Evolutionary conservation across 768 basidiomycete species (phyloP).

Genomic region (Dentipellis fragilis): DNA sequence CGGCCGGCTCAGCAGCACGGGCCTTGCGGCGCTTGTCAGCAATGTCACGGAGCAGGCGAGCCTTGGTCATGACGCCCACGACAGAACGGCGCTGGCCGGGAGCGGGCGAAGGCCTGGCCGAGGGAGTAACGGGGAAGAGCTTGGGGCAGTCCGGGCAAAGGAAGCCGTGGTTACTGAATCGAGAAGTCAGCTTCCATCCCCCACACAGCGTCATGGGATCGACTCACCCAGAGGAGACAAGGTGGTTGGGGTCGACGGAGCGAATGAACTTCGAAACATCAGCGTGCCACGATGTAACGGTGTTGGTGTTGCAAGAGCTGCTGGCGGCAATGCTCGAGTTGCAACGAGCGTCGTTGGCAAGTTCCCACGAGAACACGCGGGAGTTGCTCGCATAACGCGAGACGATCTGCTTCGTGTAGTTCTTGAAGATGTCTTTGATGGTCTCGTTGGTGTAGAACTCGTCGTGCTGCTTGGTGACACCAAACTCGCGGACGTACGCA

Average conservation of each 20-base stretch:
- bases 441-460: slow-evolving; percentile 27
- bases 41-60: slow-evolving; percentile 10
- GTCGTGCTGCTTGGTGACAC: slow-evolving; percentile 23
- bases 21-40: slow-evolving; percentile 8
- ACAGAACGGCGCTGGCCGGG: slow-evolving; percentile 8
- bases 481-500: slow-evolving; percentile 23
- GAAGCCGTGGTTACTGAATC: slow-evolving; percentile 21
- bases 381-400: slow-evolving; percentile 7
- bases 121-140: slow-evolving; percentile 14
- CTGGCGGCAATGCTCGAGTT: slow-evolving; percentile 4
- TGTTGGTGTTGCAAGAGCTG: slow-evolving; percentile 18
- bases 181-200: background rate
- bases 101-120: slow-evolving; percentile 12
- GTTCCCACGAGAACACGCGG: slow-evolving; percentile 10
- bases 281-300: slow-evolving; percentile 22
- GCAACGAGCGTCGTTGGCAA: slow-evolving; percentile 15
- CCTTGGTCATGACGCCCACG: slow-evolving; percentile 12
- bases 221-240: slow-evolving; percentile 25
- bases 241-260: slow-evolving; percentile 25
- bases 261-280: slow-evolving; percentile 17
- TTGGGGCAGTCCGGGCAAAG: slow-evolving; percentile 24
- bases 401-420: slow-evolving; percentile 5
- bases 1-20: slow-evolving; percentile 1
- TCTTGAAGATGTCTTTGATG: slow-evolving; percentile 13
- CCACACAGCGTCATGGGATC: background rate